Evolutionary conservation across 2,329 filamentous ascomycete species (phyloP), one percentile per base, ranked within the genome.

Genomic region (Fusarium sp.): DNA sequence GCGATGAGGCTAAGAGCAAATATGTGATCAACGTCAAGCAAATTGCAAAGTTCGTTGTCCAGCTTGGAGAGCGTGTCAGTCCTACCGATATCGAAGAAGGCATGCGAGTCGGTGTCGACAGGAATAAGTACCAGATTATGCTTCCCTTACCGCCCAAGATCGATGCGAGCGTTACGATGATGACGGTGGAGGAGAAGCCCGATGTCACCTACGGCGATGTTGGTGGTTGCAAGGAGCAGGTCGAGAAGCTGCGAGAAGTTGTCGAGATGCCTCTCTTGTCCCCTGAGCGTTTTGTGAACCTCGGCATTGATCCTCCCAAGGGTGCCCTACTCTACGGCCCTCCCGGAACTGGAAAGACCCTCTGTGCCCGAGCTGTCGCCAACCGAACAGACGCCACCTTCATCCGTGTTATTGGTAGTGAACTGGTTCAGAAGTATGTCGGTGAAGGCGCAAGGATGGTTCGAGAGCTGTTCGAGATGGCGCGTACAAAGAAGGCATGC

Each of bases 21-120:
- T 99, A 99, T 86, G 95, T 99, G 78, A 99, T 99, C 88, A 99
- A 99, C 84, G 95, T 99, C 76, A 99, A 99, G 87, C 96, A 99
- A 83, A 99, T 99, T 78, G 96, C 96, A 79, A 99, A 99, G 85
- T 99, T 99, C 78, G 96, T 99, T 54, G 96, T 99, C 73, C 96
- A 98, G 83, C 90, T 99, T 56, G 96, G 96, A 76, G 96, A 99
- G 80, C 92, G 96, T 72, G 96, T 99, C 76, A 97, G 93, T 79
- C 96, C 96, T 53, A 98, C 96, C 75, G 96, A 99, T 90, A 99
- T 99, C 78, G 96, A 99, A 80, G 96, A 99, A 83, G 96, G 96
- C 73, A 99, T 99, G 96, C 91, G 96, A 75, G 96, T 99, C 69
- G 96, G 95, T 83, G 96, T 99, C 80, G 96, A 99, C 83, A 89